Evolutionary conservation across 139 green algal species (phyloP).

Genomic region (Eudorina sp.): DNA sequence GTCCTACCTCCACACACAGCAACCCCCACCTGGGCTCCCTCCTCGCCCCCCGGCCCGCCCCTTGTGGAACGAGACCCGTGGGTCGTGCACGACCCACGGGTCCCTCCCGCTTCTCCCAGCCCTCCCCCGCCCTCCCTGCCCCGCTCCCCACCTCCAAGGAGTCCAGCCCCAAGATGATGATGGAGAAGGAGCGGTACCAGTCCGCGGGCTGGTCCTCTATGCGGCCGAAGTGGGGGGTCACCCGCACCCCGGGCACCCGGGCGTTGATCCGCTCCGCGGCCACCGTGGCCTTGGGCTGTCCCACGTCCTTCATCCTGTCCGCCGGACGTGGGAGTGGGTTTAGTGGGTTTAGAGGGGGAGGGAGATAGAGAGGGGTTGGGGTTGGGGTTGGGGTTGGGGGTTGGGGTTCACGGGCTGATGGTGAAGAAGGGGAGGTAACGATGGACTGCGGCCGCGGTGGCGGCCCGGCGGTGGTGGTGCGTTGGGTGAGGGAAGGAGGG

Average conservation of each 20-base stretch:
- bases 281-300: constrained; percentile 93
- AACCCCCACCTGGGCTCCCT: no score
- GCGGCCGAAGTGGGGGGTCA: constrained; percentile 89
- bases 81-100: no score
- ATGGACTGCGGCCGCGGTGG: not conserved
- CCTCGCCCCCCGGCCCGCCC: no score
- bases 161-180: constrained; percentile 97
- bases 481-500: no score
- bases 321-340: not conserved
- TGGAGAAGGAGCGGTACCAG: constrained; percentile 72
- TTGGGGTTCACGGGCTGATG: not conserved
- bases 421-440: no score
- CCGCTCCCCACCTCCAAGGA: constrained; percentile 83
- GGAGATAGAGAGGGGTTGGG: not conserved
- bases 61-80: no score
- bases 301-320: constrained; percentile 91
- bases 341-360: no score
- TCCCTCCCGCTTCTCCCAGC: not conserved
- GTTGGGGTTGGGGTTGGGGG: not conserved
- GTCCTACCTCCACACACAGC: no score
- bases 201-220: constrained; percentile 96
- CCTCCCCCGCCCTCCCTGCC: not conserved
- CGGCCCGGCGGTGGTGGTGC: no score
- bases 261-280: constrained; percentile 89
- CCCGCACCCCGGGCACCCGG: constrained; percentile 83